Evolutionary conservation across 345 rosid genomes (phyloP), one percentile per base, ranked within the genome.

Genomic region (Populus davidiana): DNA sequence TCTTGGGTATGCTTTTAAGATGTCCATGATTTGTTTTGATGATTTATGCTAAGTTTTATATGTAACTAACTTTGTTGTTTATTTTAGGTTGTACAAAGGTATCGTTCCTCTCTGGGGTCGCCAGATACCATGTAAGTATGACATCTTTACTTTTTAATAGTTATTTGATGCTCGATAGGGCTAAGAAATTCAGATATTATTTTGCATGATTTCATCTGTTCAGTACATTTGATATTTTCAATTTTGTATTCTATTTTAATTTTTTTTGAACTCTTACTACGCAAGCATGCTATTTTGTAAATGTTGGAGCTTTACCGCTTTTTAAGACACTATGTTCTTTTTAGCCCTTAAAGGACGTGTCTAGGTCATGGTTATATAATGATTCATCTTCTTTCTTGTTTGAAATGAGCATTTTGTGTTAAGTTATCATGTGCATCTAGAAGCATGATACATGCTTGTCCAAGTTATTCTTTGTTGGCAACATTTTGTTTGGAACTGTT

Each of bases 51-150:
- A 35, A 31, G 68, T 38, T 69, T 27, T 21, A 44, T 71, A 10
- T 63, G 5, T 13, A 54, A 71, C 56, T 79, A 43, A 80, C 76
- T 5, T 10, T 72, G 62, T 50, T 29, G 18, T 50, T 29, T 63
- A 70, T 82, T 79, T 75, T 90, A 96, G 99, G 79, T 85, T 96
- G 91, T 96, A 96, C 81, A 96, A 94, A 86, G 99, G 98, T 71
- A 68, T 96, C 64, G 98, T 82, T 84, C 99, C 99, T 44, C 96
- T 96, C 8, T 96, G 97, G 98, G 99, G 98, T 64, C 98, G 99
- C 78, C 99, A 96, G 81, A 94, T 94, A 84, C 99, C 99, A 74
- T 96, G 99, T 94, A 86, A 90, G 97, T 86, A 71, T 67, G n/a
- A 35, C 70, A 29, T 8, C 27, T 35, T 63, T 20, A 52, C 59